These are phyloP conservation scores for Claviceps sp. DNA, from an alignment of 2,329 filamentous ascomycete species.

Conservation along the genomic window DNA sequence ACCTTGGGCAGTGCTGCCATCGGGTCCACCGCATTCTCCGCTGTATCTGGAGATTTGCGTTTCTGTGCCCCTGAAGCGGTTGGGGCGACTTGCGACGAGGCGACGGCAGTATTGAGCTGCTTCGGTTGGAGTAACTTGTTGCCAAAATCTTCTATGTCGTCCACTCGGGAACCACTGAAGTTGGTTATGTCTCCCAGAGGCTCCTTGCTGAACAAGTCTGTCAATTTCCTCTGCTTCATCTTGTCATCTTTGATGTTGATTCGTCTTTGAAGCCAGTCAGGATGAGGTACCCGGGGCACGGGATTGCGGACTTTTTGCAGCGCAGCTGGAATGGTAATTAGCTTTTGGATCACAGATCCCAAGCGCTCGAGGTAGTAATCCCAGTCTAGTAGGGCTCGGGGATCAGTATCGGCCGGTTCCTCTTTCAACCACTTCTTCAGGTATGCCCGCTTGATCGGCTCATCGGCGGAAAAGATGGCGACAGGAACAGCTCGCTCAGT, in stretches of 20 bases:
- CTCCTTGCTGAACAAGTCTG: constrained; percentile 65
- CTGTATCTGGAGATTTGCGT: constrained; percentile 58
- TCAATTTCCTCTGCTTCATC: constrained; percentile 98
- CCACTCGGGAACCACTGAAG: constrained; percentile 38
- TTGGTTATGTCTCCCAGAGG: constrained; percentile 64
- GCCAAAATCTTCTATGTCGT: constrained; percentile 74
- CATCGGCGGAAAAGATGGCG: constrained; percentile 91
- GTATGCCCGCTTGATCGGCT: constrained; percentile 75
- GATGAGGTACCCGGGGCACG: constrained; percentile 83
- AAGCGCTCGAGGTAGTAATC: constrained; percentile 93
- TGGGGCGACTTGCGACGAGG: constrained; percentile 36
- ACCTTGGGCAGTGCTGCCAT: constrained; percentile 68
- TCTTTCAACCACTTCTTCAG: constrained; percentile 93
- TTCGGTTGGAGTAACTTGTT: constrained; percentile 53
- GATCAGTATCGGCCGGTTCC: constrained; percentile 82
- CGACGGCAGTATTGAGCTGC: constrained; percentile 38
- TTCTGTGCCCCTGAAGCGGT: constrained; percentile 37
- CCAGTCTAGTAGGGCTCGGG: constrained; percentile 85
- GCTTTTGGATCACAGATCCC: constrained; percentile 93
- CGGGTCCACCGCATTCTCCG: constrained; percentile 55
- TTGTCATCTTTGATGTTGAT: constrained; percentile 95
- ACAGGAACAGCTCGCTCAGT: constrained; percentile 91
- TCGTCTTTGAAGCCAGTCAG: constrained; percentile 88
- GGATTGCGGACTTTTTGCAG: constrained; percentile 92
- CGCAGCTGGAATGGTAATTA: constrained; percentile 95